Evolutionary conservation across 73 alveolate species (phyloP), one percentile per base, ranked within the genome.

Genomic region (Uronychia setigera): DNA sequence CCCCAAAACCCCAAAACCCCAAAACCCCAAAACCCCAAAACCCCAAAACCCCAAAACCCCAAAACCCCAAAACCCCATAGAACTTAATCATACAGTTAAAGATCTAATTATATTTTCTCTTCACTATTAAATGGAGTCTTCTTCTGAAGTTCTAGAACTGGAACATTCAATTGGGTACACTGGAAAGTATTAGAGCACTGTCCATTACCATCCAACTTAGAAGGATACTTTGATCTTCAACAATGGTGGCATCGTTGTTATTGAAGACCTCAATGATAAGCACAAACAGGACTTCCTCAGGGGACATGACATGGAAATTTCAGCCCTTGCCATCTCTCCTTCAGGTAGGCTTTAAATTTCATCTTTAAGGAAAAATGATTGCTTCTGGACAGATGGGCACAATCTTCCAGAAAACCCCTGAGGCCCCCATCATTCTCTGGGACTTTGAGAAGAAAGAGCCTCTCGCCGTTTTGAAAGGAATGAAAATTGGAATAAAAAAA

Each of bases 351-450:
- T 46, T 34, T 79, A 79, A 35, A 32, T 26, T 26, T 74, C 31
- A 28, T 74, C 34, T 26, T 0, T 88, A 88, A 26, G 96, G 96
- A 77, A 79, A 81, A 46, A 59, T 75, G 30, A 88, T 94, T 28
- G 98, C 98, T 5, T 86, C 98, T 1, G 98, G 98, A 14, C 85
- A 94, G 74, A 57, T 94, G 26, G 98, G 98, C 9, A 80, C 96
- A 13, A 84, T 91, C 32, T 91, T 80, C 82, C 86, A 94, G 79
- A 91, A 94, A 78, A 80, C 93, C 26, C 95, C 96, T 74, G 98
- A 94, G 29, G 98, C 98, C 57, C 98, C 98, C 5, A 93, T 94
- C 0, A 94, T 94, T 26, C 76, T 94, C 5, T 94, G 98, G 98
- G 95, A 94, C 87, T 92, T 82, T 80, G 90, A 88, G 32, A 87